Percentiles rank a stretch among this genome's conserved stretches.
Evolutionary conservation across 176 grass and related monocot genomes (phyloP).

Genomic region (Rhynchospora tenuis): DNA sequence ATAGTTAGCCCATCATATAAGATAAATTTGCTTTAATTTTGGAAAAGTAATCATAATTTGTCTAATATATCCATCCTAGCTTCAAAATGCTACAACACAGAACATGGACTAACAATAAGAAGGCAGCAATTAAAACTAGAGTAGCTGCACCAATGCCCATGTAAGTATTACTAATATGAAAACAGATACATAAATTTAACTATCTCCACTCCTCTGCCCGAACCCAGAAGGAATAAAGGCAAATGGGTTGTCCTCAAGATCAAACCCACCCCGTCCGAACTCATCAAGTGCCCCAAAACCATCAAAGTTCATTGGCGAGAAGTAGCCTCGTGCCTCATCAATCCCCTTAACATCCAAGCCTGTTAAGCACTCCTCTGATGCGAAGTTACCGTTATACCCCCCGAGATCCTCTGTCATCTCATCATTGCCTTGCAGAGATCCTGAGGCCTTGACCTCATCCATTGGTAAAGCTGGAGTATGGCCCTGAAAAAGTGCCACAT

Average conservation of each 20-base stretch:
- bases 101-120: no score
- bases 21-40: not conserved
- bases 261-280: conserved; percentile 49
- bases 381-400: conserved; percentile 29
- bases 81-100: not conserved
- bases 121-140: not conserved
- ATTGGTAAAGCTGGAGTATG: conserved; percentile 68
- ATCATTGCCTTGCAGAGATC: conserved; percentile 32
- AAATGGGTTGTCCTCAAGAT: conserved; percentile 54
- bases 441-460: conserved; percentile 52
- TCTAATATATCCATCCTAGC: not conserved
- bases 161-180: not conserved
- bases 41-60: not conserved
- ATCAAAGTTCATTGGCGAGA: conserved; percentile 66
- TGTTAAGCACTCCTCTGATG: conserved; percentile 36
- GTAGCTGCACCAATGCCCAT: not conserved
- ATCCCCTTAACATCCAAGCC: conserved; percentile 52
- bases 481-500: conserved; percentile 80
- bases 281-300: conserved; percentile 63
- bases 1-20: not conserved
- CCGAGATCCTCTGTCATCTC: conserved; percentile 26
- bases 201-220: conserved; percentile 42
- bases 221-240: conserved; percentile 48
- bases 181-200: conserved; percentile 25
- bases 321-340: conserved; percentile 45